Percentiles rank a stretch among this genome's conserved stretches.
Evolutionary conservation across 2,329 filamentous ascomycete genomes (phyloP).

Genomic region (Calonectria pseudoturangicola): DNA sequence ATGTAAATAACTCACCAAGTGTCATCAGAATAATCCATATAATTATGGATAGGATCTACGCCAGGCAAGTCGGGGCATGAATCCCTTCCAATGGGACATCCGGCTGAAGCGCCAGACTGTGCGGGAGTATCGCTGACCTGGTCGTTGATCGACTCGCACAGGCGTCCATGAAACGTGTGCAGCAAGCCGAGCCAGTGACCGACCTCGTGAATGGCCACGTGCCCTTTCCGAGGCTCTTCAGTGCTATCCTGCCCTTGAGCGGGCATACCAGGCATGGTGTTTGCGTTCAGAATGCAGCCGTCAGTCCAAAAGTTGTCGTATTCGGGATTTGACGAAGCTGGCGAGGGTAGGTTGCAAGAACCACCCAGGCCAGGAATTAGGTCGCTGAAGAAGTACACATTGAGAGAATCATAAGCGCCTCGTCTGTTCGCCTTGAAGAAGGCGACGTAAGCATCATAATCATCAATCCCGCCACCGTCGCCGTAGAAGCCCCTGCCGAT

Average conservation of each 20-base stretch:
- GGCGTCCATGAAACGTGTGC: constrained; percentile 34
- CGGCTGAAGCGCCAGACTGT: constrained; percentile 28
- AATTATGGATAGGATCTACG: constrained; percentile 36
- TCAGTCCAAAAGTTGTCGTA: constrained; percentile 33
- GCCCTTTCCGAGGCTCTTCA: constrained; percentile 30
- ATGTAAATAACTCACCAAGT: constrained; percentile 23
- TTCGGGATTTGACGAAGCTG: constrained; percentile 23
- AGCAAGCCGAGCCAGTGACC: constrained; percentile 35
- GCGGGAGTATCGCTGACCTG: constrained; percentile 35
- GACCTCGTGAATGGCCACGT: constrained; percentile 34
- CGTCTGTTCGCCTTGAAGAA: constrained; percentile 34
- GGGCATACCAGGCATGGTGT: constrained; percentile 37
- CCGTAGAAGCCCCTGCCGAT: constrained; percentile 21
- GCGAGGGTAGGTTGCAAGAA: constrained; percentile 34
- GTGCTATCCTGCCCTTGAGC: constrained; percentile 30
- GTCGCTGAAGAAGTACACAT: constrained; percentile 38
- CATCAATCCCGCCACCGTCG: constrained; percentile 25
- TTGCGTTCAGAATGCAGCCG: constrained; percentile 37
- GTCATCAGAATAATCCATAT: constrained; percentile 37
- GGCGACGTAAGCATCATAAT: constrained; percentile 33
- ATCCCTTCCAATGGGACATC: constrained; percentile 30
- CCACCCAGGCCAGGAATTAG: constrained; percentile 28
- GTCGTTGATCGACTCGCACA: constrained; percentile 34
- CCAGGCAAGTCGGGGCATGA: constrained; percentile 34
- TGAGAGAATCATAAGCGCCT: constrained; percentile 30